Conservation (phyloP, 441 rosid genomes). For the Viola pubescens region DNA sequence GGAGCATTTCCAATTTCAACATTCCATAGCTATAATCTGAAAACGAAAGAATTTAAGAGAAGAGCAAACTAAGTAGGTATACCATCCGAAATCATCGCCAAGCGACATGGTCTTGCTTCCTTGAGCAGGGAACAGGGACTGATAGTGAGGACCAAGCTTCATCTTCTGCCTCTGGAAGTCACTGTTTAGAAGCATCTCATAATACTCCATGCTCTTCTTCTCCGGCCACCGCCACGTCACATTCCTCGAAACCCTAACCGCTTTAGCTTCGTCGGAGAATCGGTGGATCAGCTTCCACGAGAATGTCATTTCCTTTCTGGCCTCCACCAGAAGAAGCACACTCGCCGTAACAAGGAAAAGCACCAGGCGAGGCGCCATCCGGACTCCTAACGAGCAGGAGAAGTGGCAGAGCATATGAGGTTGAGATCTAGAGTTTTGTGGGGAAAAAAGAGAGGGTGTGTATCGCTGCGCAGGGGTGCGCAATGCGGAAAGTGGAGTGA, state of each 20-base stretch:
- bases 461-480: background rate
- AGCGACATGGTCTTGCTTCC: slow-evolving; percentile 26
- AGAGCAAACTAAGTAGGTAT: background rate
- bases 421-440: background rate
- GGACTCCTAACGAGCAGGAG: background rate
- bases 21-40: slow-evolving; percentile 2
- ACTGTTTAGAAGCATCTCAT: slow-evolving; percentile 16
- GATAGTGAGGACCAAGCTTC: slow-evolving; percentile 21
- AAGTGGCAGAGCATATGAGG: background rate
- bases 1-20: no score
- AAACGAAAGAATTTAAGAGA: background rate
- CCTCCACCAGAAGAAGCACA: no score
- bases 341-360: no score
- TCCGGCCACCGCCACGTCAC: slow-evolving; percentile 21
- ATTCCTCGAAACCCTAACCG: slow-evolving; percentile 14
- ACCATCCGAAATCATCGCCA: slow-evolving; percentile 28
- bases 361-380: background rate
- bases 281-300: slow-evolving; percentile 31
- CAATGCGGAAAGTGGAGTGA: background rate
- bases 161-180: slow-evolving; percentile 23
- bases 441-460: background rate
- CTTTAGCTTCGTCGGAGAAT: slow-evolving; percentile 30
- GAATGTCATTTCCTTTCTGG: slow-evolving; percentile 13
- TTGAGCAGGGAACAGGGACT: slow-evolving; percentile 21
- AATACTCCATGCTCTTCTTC: slow-evolving; percentile 15